Conservation (phyloP, 129 eudicot species). For the Heracleum sosnowskyi region DNA sequence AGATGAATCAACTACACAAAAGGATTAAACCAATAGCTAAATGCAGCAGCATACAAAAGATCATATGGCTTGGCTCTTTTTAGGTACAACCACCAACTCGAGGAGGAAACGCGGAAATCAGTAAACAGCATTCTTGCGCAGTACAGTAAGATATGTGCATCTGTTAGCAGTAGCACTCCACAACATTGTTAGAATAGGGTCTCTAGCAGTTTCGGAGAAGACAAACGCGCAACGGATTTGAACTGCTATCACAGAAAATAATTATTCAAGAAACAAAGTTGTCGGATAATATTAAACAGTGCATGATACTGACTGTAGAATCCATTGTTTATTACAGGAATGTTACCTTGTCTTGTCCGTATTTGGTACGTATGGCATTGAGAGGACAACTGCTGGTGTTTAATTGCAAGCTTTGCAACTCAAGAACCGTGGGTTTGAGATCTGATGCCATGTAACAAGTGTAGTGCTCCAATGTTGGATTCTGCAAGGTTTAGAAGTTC, state of each 20-base stretch:
- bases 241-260: constrained; percentile 29
- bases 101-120: constrained; percentile 2
- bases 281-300: background rate
- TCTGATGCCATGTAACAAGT: constrained; percentile 45
- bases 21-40: constrained; percentile 12
- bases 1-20: constrained; percentile 9
- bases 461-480: constrained; percentile 57
- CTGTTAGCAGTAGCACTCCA: constrained; percentile 18
- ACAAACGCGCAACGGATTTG: constrained; percentile 41
- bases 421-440: constrained; percentile 45
- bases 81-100: background rate
- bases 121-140: background rate
- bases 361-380: constrained; percentile 50
- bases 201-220: constrained; percentile 35
- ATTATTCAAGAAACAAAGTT: background rate
- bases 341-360: constrained; percentile 57
- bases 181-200: constrained; percentile 26
- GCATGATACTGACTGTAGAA: background rate
- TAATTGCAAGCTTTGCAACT: constrained; percentile 40
- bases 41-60: constrained; percentile 10
- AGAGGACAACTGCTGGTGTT: constrained; percentile 37
- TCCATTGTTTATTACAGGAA: background rate
- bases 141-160: constrained; percentile 13
- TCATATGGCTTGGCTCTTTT: constrained; percentile 10
- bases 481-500: constrained; percentile 32